Evolutionary conservation across 2,329 filamentous ascomycete genomes (phyloP), one percentile per base, ranked within the genome.

Genomic region (Pseudogymnoascus sp.): DNA sequence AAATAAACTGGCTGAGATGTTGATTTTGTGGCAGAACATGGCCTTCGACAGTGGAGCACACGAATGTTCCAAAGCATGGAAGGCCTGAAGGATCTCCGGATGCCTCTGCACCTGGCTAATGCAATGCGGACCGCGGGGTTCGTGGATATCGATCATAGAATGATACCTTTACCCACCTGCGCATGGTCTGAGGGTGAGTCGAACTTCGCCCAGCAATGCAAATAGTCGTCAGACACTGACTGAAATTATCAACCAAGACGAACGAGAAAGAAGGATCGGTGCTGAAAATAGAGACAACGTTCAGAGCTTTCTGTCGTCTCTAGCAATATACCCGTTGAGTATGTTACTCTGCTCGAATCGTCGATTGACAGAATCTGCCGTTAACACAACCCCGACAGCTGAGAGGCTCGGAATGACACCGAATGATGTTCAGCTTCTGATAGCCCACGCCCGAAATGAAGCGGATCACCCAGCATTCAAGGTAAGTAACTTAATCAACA

Each of bases 131-230:
- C 66, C 22, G 72, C 85, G 6, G 89, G 89, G 0, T 87, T 92
- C 70, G 82, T 82, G 5, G 85, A 90, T 38, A 81, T 91, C 41
- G 87, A 90, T 70, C 79, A 81, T 7, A 80, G 78, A 60, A 82
- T 90, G 76, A 81, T 91, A 64, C 84, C 81, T 60, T 73, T 91
- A 60, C 89, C 87, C 14, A 83, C 90, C 73, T 89, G 86, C 71
- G 84, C 78, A 31, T 92, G 89, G 89, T 80, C 87, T 19, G 84
- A 73, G 66, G 82, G 89, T 91, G 77, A 69, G 81, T 70, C 22
- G n/a, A 53, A 19, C 24, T 7, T 53, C 7, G 22, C 1, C 43
- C 22, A 35, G 11, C 28, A 22, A 40, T 8, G 50, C 50, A 59
- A 26, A 53, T 4, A 50, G 26, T 56, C 5, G 33, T 50, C 61